These are phyloP conservation scores for Cucumis sativus DNA, from an alignment of 306 rosid genomes.

Conservation along the genomic window DNA sequence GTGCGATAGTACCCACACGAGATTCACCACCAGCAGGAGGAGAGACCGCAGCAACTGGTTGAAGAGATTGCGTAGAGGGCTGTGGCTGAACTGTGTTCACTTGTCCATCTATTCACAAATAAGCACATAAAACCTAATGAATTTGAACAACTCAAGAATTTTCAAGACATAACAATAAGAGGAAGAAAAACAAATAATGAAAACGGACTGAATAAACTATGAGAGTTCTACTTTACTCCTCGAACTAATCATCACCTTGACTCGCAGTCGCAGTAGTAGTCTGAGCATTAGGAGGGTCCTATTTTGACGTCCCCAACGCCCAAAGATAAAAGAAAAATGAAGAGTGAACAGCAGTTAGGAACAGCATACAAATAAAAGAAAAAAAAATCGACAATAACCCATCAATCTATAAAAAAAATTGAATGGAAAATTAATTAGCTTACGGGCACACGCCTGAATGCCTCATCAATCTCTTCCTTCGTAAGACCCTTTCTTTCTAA, in stretches of 20 bases:
- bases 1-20: slow-evolving; percentile 26
- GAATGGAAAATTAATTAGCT: slow-evolving; percentile 14
- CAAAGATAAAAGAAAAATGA: slow-evolving; percentile 1
- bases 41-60: slow-evolving; percentile 28
- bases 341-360: slow-evolving; percentile 1
- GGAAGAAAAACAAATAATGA: background rate
- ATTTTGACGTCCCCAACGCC: slow-evolving; percentile 7
- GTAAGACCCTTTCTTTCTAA: slow-evolving; percentile 90
- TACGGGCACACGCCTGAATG: slow-evolving; percentile 85
- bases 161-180: background rate
- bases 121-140: slow-evolving; percentile 11
- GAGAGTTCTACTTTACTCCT: background rate
- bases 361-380: background rate
- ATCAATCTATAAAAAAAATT: background rate
- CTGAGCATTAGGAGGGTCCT: slow-evolving; percentile 68
- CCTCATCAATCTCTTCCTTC: slow-evolving; percentile 97
- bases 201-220: slow-evolving; percentile 1
- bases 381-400: background rate
- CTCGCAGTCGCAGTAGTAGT: slow-evolving; percentile 32
- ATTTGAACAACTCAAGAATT: background rate
- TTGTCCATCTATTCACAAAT: slow-evolving; percentile 41
- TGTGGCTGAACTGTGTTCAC: slow-evolving; percentile 40
- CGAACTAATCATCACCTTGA: slow-evolving; percentile 41
- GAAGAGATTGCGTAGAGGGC: slow-evolving; percentile 35
- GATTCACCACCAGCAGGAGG: slow-evolving; percentile 27